phyloP scores from a whole-genome alignment of 164 flowering plant genomes.

The Houttuynia cordata region DNA sequence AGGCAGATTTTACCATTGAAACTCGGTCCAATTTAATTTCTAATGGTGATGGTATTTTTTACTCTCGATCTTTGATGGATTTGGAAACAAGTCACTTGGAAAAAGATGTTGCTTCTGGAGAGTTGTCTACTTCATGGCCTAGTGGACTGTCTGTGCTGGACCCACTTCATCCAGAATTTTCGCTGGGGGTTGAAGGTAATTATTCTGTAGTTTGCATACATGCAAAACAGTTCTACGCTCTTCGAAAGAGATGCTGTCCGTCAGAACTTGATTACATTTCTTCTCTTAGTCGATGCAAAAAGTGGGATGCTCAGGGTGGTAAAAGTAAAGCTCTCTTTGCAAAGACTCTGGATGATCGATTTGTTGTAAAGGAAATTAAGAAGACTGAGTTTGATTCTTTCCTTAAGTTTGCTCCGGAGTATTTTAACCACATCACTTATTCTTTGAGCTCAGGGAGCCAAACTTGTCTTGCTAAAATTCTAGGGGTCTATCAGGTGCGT shows the following conservation, averaged over 20 bases:
- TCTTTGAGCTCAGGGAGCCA: conserved; percentile 58
- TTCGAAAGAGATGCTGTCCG: conserved; percentile 55
- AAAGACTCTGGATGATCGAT: conserved; percentile 86
- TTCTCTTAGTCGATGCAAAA: conserved; percentile 77
- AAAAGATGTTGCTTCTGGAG: conserved; percentile 27
- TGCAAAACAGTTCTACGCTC: conserved; percentile 50
- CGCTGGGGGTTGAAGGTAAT: conserved; percentile 49
- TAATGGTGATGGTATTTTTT: conserved; percentile 21
- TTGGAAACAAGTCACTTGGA: conserved; percentile 28
- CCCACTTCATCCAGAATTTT: conserved; percentile 42
- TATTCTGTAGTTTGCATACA: conserved; percentile 67
- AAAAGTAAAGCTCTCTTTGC: conserved; percentile 87
- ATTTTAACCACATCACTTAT: conserved; percentile 59
- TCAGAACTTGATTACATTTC: conserved; percentile 74
- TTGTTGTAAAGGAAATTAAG: conserved; percentile 79
- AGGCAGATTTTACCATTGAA: conserved; percentile 12
- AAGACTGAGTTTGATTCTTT: conserved; percentile 82
- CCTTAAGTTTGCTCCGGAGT: conserved; percentile 62
- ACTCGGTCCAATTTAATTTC: conserved; percentile 21
- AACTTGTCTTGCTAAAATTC: conserved; percentile 87
- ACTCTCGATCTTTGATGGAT: conserved; percentile 23
- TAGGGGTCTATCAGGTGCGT: conserved; percentile 89
- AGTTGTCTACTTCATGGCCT: conserved; percentile 41
- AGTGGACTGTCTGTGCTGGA: conserved; percentile 42
- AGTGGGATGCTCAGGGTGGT: conserved; percentile 96